Conservation (phyloP, 352 stramenopile genomes). For the Pythium dissimile region DNA sequence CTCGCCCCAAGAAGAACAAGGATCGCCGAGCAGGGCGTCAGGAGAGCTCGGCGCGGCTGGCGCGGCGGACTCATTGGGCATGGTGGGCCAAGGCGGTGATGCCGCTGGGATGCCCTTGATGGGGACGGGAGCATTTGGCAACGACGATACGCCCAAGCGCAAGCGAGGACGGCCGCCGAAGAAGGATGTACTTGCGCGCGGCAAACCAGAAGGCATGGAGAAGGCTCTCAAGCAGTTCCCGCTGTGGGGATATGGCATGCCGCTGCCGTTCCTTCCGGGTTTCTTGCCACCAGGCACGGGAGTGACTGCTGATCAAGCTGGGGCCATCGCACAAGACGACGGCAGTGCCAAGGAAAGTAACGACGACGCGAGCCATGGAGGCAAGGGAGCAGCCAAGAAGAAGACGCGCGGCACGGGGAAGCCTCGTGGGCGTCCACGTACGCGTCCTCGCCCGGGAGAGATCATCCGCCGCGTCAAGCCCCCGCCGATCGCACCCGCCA, state of each 20-base stretch:
- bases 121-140: constrained; percentile 24
- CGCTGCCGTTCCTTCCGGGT: constrained; percentile 45
- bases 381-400: constrained; percentile 61
- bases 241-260: constrained; percentile 58
- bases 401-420: constrained; percentile 71
- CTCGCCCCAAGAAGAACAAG: constrained; percentile 13
- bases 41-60: not conserved
- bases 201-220: constrained; percentile 39
- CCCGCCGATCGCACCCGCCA: constrained; percentile 64
- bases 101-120: constrained; percentile 30
- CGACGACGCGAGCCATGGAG: constrained; percentile 17
- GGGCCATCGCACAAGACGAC: constrained; percentile 17
- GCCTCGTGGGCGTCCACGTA: constrained; percentile 64
- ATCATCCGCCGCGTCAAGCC: constrained; percentile 71
- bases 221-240: constrained; percentile 65
- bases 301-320: constrained; percentile 25
- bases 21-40: constrained; percentile 6
- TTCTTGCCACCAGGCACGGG: constrained; percentile 39
- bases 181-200: constrained; percentile 51
- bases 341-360: constrained; percentile 27
- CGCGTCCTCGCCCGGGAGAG: constrained; percentile 67
- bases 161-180: constrained; percentile 68
- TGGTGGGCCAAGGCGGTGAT: constrained; percentile 13
- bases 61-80: constrained; percentile 9
- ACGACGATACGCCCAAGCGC: constrained; percentile 59